Percentiles rank a stretch among this genome's conserved stretches.
phyloP scores from a whole-genome alignment of 2,329 filamentous ascomycete species.

The Pyricularia sp. region DNA sequence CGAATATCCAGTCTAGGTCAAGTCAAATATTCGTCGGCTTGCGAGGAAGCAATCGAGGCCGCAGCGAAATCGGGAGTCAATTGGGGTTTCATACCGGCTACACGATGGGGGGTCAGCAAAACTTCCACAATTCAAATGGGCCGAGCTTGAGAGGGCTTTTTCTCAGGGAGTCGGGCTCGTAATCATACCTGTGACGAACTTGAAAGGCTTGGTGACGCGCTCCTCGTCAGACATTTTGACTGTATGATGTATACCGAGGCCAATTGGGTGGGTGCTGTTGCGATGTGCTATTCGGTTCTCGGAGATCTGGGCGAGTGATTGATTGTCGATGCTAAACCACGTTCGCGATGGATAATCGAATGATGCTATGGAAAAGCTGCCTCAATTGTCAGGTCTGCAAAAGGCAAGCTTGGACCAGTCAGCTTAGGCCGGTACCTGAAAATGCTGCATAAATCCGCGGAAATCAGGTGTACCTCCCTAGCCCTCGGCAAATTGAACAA shows the following conservation, averaged over 20 bases:
- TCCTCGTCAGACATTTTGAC: constrained; percentile 88
- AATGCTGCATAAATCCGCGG: background rate
- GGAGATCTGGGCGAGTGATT: background rate
- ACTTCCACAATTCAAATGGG: constrained; percentile 16
- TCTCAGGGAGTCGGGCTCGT: constrained; percentile 10
- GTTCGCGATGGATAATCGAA: background rate
- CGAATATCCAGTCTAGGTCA: background rate
- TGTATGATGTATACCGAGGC: constrained; percentile 18
- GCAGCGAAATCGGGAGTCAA: background rate
- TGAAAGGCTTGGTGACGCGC: constrained; percentile 95
- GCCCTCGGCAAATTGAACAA: background rate
- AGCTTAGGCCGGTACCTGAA: background rate
- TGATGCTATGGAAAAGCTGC: constrained; percentile 3
- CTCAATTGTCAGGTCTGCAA: constrained; percentile 1
- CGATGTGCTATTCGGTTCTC: background rate
- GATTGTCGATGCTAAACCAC: background rate
- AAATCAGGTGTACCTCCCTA: background rate
- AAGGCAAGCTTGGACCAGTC: background rate
- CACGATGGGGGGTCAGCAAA: constrained; percentile 26
- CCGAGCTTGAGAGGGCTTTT: constrained; percentile 11
- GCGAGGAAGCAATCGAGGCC: background rate
- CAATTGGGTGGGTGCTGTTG: constrained; percentile 17
- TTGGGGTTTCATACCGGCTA: constrained; percentile 30
- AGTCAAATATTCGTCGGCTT: background rate
- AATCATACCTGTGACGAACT: constrained; percentile 78